Percentiles rank a stretch among this genome's conserved stretches.
Evolutionary conservation across 2,329 filamentous ascomycete species (phyloP).

Genomic region (Neofusicoccum parvum): DNA sequence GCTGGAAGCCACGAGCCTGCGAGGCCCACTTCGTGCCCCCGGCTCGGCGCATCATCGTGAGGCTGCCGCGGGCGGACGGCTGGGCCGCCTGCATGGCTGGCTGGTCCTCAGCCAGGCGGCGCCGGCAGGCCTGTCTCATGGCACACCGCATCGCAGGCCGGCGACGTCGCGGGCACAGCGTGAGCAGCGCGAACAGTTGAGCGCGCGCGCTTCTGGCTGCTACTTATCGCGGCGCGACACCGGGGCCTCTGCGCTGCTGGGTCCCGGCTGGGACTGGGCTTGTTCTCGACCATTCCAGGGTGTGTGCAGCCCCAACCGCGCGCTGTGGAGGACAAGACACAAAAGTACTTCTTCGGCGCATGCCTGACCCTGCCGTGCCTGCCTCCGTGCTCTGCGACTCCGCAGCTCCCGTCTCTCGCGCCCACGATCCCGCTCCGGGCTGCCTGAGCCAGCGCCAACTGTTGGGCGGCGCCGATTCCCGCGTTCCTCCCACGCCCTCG

Average conservation of each 20-base stretch:
- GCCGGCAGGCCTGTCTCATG: neutral
- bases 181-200: neutral
- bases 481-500: neutral
- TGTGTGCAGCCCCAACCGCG: conserved; percentile 16
- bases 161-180: neutral
- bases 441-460: neutral
- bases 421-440: neutral
- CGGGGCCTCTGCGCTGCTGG: conserved; percentile 3
- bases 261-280: conserved; percentile 2
- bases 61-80: neutral
- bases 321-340: neutral
- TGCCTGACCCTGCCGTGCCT: neutral
- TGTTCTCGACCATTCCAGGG: conserved; percentile 21
- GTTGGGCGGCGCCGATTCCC: neutral
- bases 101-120: neutral
- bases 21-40: neutral
- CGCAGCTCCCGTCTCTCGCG: neutral
- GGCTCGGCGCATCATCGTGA: conserved; percentile 3
- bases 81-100: neutral
- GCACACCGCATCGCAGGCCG: conserved; percentile 5
- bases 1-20: neutral
- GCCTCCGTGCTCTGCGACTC: neutral
- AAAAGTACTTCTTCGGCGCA: neutral
- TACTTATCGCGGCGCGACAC: neutral
- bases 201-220: neutral